These are phyloP conservation scores for Aegilops longissima DNA, from an alignment of 176 grass and related monocot genomes.

Conservation along the genomic window DNA sequence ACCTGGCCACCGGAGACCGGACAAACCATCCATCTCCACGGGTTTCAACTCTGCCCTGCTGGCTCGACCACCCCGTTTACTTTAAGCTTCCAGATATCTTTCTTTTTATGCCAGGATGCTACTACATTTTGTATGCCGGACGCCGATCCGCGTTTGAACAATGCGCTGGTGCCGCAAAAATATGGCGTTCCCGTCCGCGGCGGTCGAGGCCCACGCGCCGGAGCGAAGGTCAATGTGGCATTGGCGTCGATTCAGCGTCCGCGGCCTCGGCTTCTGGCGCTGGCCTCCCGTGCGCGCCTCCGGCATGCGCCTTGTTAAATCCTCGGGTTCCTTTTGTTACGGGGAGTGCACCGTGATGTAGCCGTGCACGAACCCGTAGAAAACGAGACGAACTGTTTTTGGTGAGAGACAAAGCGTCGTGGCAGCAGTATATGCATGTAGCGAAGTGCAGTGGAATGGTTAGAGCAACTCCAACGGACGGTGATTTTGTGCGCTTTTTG, in stretches of 20 bases:
- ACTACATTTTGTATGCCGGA: background rate
- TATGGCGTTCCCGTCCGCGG: background rate
- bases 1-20: background rate
- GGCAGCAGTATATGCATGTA: too few species aligned
- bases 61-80: background rate
- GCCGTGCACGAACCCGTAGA: background rate
- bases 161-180: background rate
- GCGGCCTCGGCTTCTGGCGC: background rate
- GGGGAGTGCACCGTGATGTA: background rate
- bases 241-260: background rate
- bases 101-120: background rate
- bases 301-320: background rate
- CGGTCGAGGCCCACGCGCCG: background rate
- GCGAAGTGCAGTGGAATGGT: too few species aligned
- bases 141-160: background rate
- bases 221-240: conserved; percentile 24
- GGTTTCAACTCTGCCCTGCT: background rate
- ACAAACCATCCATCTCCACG: background rate
- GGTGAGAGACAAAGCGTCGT: background rate
- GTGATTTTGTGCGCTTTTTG: too few species aligned
- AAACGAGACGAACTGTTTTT: background rate
- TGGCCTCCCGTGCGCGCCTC: background rate
- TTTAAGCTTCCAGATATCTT: background rate
- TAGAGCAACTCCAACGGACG: too few species aligned
- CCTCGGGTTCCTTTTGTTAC: background rate